These are phyloP conservation scores for Limonium bicolor DNA, from an alignment of 148 eudicot genomes.

Conservation along the genomic window DNA sequence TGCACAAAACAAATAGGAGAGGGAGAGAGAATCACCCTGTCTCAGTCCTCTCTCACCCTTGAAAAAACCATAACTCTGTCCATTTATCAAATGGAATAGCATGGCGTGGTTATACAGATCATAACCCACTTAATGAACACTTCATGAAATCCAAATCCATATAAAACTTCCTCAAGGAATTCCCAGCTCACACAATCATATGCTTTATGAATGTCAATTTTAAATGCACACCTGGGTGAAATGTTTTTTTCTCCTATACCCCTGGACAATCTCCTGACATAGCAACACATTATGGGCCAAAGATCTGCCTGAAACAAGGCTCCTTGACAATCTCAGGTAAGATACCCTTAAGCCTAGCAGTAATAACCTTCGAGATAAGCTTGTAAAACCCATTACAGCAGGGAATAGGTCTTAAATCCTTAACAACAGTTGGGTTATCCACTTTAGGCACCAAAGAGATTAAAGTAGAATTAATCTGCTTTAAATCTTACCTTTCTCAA, in stretches of 20 bases:
- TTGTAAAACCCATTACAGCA: neutral
- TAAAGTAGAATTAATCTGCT: neutral
- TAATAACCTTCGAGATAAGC: neutral
- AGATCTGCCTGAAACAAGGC: too few relatives aligned
- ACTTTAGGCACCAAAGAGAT: neutral
- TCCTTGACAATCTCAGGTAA: too few relatives aligned
- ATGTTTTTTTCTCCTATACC: too few relatives aligned
- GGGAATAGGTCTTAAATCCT: neutral
- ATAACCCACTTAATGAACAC: neutral
- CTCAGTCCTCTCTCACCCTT: neutral
- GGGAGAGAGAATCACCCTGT: neutral
- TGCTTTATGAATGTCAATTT: too few relatives aligned
- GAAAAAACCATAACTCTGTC: neutral
- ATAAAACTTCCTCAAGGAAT: too few relatives aligned
- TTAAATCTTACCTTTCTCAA: neutral
- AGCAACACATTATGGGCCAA: neutral
- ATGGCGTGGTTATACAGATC: neutral
- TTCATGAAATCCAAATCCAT: too few relatives aligned
- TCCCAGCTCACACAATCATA: too few relatives aligned
- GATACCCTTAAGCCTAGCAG: too few relatives aligned
- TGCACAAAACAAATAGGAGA: neutral
- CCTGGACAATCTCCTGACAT: neutral
- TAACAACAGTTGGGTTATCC: neutral
- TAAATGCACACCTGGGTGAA: too few relatives aligned
- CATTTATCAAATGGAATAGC: neutral